Conservation (phyloP, 2,329 filamentous ascomycete genomes). For the Hysterium pulicare region DNA sequence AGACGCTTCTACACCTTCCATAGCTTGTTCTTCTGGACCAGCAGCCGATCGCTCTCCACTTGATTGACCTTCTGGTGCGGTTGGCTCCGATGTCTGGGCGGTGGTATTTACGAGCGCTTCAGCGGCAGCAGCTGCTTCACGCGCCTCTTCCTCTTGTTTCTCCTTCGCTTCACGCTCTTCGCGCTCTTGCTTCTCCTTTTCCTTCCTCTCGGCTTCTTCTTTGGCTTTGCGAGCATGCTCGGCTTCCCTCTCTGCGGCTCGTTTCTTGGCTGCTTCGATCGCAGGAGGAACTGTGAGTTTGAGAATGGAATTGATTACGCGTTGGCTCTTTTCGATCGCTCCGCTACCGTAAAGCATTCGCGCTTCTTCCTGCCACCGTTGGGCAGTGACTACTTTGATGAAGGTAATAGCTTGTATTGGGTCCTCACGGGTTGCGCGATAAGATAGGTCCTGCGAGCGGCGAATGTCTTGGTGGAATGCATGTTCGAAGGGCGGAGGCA, state of each 20-base stretch:
- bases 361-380: conserved; percentile 86
- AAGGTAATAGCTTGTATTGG: conserved; percentile 76
- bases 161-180: conserved; percentile 53
- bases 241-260: conserved; percentile 69
- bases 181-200: conserved; percentile 59
- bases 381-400: conserved; percentile 64
- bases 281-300: conserved; percentile 77
- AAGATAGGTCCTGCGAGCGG: conserved; percentile 28
- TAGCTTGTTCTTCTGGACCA: conserved; percentile 49
- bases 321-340: conserved; percentile 65
- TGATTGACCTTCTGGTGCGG: conserved; percentile 17
- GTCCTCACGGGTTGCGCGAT: conserved; percentile 49
- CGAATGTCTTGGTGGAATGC: conserved; percentile 28
- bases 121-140: conserved; percentile 44
- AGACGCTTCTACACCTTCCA: conserved; percentile 72
- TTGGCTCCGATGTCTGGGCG: conserved; percentile 29
- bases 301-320: conserved; percentile 66
- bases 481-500: conserved; percentile 32
- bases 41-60: conserved; percentile 33
- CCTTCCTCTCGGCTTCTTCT: conserved; percentile 60
- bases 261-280: conserved; percentile 73
- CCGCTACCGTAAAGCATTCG: conserved; percentile 74
- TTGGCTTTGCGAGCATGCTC: conserved; percentile 62
- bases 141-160: conserved; percentile 50
- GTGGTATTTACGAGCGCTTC: conserved; percentile 30